These are phyloP conservation scores for Maudiozyma bulderi DNA, from an alignment of 805 yeast genomes.

Conservation along the genomic window DNA sequence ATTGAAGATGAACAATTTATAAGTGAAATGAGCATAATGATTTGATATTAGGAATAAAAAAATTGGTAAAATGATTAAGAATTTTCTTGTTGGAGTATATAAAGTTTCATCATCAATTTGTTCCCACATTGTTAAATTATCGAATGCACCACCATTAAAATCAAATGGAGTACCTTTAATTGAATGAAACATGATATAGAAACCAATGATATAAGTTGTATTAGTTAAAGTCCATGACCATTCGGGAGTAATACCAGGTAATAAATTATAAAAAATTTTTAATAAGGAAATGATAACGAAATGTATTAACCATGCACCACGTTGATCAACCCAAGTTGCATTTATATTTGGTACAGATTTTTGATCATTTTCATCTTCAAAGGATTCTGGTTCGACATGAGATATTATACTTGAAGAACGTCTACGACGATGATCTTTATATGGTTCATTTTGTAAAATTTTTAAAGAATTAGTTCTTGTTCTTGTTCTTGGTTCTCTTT, in stretches of 20 bases:
- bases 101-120: constrained; percentile 92
- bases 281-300: constrained; percentile 68
- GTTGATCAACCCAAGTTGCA: constrained; percentile 92
- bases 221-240: constrained; percentile 93
- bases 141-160: constrained; percentile 93
- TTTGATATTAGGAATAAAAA: constrained; percentile 76
- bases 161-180: constrained; percentile 97
- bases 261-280: constrained; percentile 65
- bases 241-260: constrained; percentile 74
- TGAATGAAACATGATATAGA: constrained; percentile 92
- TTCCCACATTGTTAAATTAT: constrained; percentile 96
- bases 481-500: constrained; percentile 3
- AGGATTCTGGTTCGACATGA: constrained; percentile 85
- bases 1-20: constrained; percentile 69
- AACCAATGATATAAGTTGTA: constrained; percentile 79
- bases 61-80: constrained; percentile 86
- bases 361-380: constrained; percentile 89
- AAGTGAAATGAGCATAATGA: constrained; percentile 80
- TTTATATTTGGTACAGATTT: constrained; percentile 80
- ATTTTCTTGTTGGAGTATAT: constrained; percentile 93
- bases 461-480: constrained; percentile 7
- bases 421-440: constrained; percentile 40
- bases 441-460: constrained; percentile 21
- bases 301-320: constrained; percentile 95
- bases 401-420: constrained; percentile 85